Evolutionary conservation across 176 grass and related monocot genomes (phyloP).

Genomic region (Hyparrhenia diplandra): DNA sequence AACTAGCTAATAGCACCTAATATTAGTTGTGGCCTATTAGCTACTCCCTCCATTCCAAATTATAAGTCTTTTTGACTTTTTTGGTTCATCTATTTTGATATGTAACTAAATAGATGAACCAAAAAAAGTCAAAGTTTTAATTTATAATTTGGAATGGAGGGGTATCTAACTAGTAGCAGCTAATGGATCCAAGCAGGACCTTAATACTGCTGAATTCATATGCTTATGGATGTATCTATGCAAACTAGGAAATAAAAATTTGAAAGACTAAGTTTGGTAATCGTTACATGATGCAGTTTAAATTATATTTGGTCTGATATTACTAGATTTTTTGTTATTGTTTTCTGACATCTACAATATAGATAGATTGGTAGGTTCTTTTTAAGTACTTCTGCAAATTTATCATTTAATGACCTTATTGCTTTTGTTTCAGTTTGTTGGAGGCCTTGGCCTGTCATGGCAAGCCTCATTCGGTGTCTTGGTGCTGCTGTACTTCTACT

Average conservation of each 20-base stretch:
- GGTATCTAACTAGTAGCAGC: no score
- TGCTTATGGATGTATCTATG: not conserved
- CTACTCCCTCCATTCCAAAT: no score
- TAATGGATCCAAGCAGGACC: no score
- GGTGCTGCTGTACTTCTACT: slow-evolving; percentile 95
- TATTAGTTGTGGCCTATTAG: no score
- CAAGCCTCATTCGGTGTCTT: slow-evolving; percentile 85
- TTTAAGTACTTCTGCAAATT: not conserved
- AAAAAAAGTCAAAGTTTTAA: no score
- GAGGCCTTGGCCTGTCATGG: slow-evolving; percentile 89
- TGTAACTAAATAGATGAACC: no score
- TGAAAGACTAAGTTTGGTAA: not conserved
- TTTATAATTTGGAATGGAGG: no score
- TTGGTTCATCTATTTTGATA: no score
- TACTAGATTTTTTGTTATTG: not conserved
- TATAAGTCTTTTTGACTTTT: no score
- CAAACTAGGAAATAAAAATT: not conserved
- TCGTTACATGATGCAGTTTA: not conserved
- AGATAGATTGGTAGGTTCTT: not conserved
- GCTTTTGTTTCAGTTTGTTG: slow-evolving; percentile 66
- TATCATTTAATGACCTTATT: not conserved
- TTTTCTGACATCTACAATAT: not conserved
- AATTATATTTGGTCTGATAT: not conserved
- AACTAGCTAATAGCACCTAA: no score
- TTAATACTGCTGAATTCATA: not conserved